Evolutionary conservation across 139 green algal species (phyloP).

Genomic region (Medakamo hakoo): DNA sequence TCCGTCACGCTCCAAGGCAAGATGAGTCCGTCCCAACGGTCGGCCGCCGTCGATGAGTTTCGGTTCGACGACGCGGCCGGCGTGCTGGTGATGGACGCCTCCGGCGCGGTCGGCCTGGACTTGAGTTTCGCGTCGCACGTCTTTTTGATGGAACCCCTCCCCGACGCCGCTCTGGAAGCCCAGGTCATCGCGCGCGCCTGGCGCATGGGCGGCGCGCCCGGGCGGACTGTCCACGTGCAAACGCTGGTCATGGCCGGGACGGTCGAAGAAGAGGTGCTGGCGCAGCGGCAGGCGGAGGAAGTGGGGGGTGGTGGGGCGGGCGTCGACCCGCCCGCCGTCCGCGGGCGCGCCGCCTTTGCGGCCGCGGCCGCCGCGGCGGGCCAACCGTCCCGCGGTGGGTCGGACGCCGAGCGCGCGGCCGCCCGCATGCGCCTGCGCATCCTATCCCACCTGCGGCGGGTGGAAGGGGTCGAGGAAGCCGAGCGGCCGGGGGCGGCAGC

Average conservation of each 20-base stretch:
- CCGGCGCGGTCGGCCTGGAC: constrained; percentile 71
- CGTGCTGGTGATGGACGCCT: constrained; percentile 70
- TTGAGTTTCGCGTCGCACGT: constrained; percentile 72
- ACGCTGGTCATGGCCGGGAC: constrained; percentile 57
- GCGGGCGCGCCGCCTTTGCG: no score
- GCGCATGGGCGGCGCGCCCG: constrained; percentile 71
- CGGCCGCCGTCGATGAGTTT: constrained; percentile 32
- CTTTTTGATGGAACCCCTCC: constrained; percentile 89
- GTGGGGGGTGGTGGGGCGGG: no score
- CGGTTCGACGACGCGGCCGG: constrained; percentile 19
- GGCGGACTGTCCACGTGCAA: constrained; percentile 55
- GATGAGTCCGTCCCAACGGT: constrained; percentile 7
- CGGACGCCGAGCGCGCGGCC: no score
- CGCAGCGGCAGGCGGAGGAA: background rate
- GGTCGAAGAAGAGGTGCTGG: constrained; percentile 13
- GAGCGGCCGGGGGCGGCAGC: no score
- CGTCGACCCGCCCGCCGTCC: no score
- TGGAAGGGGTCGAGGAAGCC: no score
- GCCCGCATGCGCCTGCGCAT: no score
- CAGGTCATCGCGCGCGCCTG: constrained; percentile 69
- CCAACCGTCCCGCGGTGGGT: no score
- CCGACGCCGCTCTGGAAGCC: constrained; percentile 45
- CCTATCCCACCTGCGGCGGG: no score
- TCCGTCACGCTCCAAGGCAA: constrained; percentile 19
- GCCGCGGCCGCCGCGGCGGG: no score